A percentile compares a stretch with the other conserved stretches of the same genome.
phyloP scores from a whole-genome alignment of 176 grass and related monocot species.

The Carex parvula region DNA sequence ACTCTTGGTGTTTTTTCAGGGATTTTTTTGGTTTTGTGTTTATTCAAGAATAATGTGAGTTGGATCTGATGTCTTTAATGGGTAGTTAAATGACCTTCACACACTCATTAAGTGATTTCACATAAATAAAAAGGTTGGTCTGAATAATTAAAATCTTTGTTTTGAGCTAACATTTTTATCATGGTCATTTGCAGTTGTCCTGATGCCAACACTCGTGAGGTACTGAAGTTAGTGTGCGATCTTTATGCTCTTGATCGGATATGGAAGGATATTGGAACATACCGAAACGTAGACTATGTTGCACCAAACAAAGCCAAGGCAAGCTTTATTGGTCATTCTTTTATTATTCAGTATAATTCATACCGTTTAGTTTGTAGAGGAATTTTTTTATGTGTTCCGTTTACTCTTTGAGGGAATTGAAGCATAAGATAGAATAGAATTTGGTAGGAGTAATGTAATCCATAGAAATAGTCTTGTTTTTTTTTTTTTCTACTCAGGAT shows the following conservation, averaged over 20 bases:
- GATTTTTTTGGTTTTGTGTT: neutral
- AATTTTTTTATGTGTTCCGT: neutral
- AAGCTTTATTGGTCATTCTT: neutral
- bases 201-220: slow-evolving; percentile 57
- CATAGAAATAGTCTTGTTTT: neutral
- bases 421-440: neutral
- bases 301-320: slow-evolving; percentile 99
- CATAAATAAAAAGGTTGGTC: neutral
- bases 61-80: neutral
- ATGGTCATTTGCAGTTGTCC: slow-evolving; percentile 65
- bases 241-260: slow-evolving; percentile 93
- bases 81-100: neutral
- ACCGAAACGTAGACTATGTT: slow-evolving; percentile 85
- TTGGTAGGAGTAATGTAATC: neutral
- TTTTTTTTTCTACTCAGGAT: neutral
- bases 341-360: neutral
- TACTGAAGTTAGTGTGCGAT: slow-evolving; percentile 84
- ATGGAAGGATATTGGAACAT: slow-evolving; percentile 95
- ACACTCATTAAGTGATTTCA: neutral
- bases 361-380: neutral
- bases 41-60: neutral
- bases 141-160: neutral
- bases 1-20: neutral
- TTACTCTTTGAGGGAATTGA: neutral
- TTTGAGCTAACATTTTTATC: slow-evolving; percentile 20